Evolutionary conservation across 169 alveolate species (phyloP).

Genomic region (Plasmodium blacklocki): DNA sequence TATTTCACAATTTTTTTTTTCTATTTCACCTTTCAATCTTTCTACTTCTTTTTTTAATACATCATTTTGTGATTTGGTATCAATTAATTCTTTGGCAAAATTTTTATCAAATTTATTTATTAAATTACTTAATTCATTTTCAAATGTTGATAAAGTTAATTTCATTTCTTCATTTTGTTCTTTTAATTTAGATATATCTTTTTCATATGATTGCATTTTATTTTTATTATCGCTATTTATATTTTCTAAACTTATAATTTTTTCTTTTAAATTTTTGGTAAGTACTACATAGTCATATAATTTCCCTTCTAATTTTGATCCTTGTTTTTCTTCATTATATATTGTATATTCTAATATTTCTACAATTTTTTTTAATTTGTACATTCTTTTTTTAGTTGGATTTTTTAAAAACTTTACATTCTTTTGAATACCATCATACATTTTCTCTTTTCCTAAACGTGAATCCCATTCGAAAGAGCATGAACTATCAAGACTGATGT

Average conservation of each 20-base stretch:
- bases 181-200: conserved; percentile 58
- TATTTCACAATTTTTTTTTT: conserved; percentile 61
- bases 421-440: background rate
- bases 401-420: conserved; percentile 65
- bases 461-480: conserved; percentile 35
- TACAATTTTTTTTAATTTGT: conserved; percentile 59
- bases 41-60: conserved; percentile 74
- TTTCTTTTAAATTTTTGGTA: conserved; percentile 38
- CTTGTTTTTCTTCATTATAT: conserved; percentile 74
- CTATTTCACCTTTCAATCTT: conserved; percentile 60
- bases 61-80: conserved; percentile 68
- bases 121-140: conserved; percentile 73
- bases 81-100: conserved; percentile 75
- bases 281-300: conserved; percentile 46
- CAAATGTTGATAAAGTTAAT: conserved; percentile 68
- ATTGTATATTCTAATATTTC: conserved; percentile 72
- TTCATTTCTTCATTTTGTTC: conserved; percentile 77
- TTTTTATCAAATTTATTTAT: conserved; percentile 71
- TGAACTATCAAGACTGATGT: conserved; percentile 57
- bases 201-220: conserved; percentile 62
- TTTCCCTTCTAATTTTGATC: conserved; percentile 40
- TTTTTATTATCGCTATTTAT: conserved; percentile 34
- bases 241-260: conserved; percentile 23
- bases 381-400: conserved; percentile 75
- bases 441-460: conserved; percentile 12